phyloP scores from a whole-genome alignment of 2,329 filamentous ascomycete genomes.

The Hypoxylon sp. region DNA sequence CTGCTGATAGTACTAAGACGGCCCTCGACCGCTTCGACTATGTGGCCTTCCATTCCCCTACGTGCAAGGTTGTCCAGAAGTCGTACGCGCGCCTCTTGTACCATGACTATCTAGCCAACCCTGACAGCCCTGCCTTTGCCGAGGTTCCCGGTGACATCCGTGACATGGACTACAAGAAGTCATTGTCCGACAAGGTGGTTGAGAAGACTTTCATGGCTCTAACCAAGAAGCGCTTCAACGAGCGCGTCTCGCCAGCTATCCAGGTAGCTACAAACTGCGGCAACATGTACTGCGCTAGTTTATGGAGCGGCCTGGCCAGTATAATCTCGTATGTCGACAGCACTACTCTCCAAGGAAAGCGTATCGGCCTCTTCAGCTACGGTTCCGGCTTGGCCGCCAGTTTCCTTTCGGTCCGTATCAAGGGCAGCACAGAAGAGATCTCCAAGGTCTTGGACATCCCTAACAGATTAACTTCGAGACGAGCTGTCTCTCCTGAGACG shows the following conservation, averaged over 20 bases:
- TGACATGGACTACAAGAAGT: slow-evolving; percentile 83
- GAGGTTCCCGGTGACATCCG: slow-evolving; percentile 82
- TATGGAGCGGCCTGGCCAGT: slow-evolving; percentile 82
- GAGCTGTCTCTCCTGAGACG: slow-evolving; percentile 75
- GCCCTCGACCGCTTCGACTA: slow-evolving; percentile 86
- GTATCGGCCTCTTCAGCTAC: slow-evolving; percentile 82
- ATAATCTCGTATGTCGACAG: slow-evolving; percentile 74
- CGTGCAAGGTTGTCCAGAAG: slow-evolving; percentile 89
- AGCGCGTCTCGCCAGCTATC: slow-evolving; percentile 79
- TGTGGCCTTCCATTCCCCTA: slow-evolving; percentile 85
- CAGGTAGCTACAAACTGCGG: slow-evolving; percentile 82
- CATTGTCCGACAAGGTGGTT: slow-evolving; percentile 82
- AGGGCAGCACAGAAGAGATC: slow-evolving; percentile 77
- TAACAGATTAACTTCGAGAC: slow-evolving; percentile 74
- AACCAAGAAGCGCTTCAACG: slow-evolving; percentile 86
- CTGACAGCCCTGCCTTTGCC: slow-evolving; percentile 75
- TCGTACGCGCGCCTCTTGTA: slow-evolving; percentile 87
- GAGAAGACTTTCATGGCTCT: slow-evolving; percentile 90
- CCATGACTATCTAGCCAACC: slow-evolving; percentile 84
- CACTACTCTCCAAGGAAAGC: slow-evolving; percentile 76
- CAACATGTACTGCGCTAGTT: slow-evolving; percentile 77
- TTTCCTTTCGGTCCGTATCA: slow-evolving; percentile 80
- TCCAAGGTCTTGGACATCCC: slow-evolving; percentile 77
- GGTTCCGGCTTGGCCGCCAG: slow-evolving; percentile 80
- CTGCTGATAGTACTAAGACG: slow-evolving; percentile 64